Evolutionary conservation across 495 filamentous ascomycete species (phyloP).

Genomic region (Penicillium paradoxum): DNA sequence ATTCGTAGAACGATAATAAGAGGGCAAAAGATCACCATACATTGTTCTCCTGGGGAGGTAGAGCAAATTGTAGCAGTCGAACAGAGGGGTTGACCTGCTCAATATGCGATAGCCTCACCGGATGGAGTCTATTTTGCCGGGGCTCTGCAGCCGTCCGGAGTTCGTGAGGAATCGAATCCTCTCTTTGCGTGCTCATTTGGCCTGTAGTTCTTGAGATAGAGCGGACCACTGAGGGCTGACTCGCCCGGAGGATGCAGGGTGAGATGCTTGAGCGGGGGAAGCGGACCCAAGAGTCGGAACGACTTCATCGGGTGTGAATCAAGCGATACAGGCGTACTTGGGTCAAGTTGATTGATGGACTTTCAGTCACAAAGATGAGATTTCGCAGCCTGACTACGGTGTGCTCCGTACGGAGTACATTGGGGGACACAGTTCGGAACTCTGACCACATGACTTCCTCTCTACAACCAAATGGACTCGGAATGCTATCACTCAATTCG

Average conservation of each 20-base stretch:
- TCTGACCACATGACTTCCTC: constrained; percentile 10
- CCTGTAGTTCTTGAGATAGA: neutral
- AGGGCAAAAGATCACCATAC: constrained; percentile 9
- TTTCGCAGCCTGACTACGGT: too few species aligned
- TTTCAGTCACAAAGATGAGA: neutral
- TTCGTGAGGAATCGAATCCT: constrained; percentile 44
- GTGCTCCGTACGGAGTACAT: too few species aligned
- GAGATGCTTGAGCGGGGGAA: neutral
- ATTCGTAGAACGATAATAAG: neutral
- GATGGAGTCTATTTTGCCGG: constrained; percentile 54
- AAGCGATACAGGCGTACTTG: neutral
- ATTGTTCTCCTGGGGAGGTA: constrained; percentile 23
- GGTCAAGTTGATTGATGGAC: neutral
- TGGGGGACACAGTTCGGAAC: too few species aligned
- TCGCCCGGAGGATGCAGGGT: neutral
- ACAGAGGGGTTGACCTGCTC: constrained; percentile 44
- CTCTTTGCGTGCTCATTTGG: constrained; percentile 32
- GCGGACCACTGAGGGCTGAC: neutral
- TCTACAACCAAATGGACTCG: neutral
- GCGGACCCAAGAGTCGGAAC: neutral
- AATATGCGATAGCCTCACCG: constrained; percentile 44
- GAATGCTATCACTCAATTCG: neutral
- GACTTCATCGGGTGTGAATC: constrained; percentile 1
- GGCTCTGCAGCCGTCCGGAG: constrained; percentile 70
- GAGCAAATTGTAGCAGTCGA: constrained; percentile 46